Evolutionary conservation across 768 basidiomycete species (phyloP).

Genomic region (Clitopilus hobsonii): DNA sequence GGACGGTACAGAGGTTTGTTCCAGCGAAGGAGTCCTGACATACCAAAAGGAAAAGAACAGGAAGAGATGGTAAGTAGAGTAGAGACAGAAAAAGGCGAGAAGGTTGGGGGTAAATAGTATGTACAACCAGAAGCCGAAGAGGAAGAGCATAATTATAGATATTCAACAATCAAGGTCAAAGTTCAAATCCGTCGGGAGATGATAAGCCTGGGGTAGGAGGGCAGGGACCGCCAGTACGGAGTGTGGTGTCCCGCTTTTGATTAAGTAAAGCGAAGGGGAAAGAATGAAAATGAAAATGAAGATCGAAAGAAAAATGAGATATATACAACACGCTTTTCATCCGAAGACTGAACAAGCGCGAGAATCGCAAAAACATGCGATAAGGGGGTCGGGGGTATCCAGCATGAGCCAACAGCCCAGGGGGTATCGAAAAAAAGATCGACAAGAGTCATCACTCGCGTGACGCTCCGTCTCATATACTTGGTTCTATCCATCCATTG

Average conservation of each 20-base stretch:
- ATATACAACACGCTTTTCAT: background rate
- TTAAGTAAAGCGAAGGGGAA: background rate
- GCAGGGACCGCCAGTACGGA: background rate
- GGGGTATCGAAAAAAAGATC: constrained; percentile 21
- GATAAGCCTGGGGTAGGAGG: no score
- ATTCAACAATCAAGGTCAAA: background rate
- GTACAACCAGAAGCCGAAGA: constrained; percentile 3
- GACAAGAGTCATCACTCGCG: no score
- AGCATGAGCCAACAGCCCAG: constrained; percentile 4
- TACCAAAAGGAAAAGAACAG: constrained; percentile 3
- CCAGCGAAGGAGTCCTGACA: background rate
- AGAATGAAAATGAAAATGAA: constrained; percentile 14
- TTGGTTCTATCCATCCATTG: no score
- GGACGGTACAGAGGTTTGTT: background rate
- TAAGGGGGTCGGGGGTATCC: constrained; percentile 7
- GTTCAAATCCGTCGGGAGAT: no score
- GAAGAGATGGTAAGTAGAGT: background rate
- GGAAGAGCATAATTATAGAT: background rate
- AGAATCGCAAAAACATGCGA: background rate
- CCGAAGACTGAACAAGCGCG: no score
- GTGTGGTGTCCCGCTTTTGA: background rate
- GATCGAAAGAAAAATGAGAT: constrained; percentile 14
- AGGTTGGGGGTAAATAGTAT: constrained; percentile 1
- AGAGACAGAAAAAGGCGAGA: background rate
- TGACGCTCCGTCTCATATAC: no score